A percentile compares a stretch with the other conserved stretches of the same genome.
These are phyloP conservation scores for Paraglomus brasilianum DNA, from an alignment of 192 early-diverging fungal genomes.

Conservation along the genomic window DNA sequence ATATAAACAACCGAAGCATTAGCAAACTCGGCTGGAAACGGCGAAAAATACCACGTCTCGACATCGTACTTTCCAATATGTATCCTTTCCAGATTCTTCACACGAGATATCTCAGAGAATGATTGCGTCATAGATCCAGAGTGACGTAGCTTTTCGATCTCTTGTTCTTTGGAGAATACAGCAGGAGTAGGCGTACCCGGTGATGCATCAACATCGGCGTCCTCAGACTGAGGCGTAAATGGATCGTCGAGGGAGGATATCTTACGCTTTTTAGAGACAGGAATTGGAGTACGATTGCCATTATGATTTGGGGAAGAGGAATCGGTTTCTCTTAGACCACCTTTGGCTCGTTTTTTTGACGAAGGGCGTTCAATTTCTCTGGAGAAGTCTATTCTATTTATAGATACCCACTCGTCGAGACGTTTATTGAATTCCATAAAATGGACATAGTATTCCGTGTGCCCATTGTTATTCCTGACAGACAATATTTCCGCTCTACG, in stretches of 20 bases:
- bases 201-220: conserved; percentile 10
- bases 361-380: conserved; percentile 65
- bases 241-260: conserved; percentile 45
- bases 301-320: conserved; percentile 38
- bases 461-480: conserved; percentile 54
- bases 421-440: conserved; percentile 98
- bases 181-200: conserved; percentile 4
- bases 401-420: conserved; percentile 91
- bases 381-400: conserved; percentile 62
- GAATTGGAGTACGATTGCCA: conserved; percentile 34
- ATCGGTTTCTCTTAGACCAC: conserved; percentile 35
- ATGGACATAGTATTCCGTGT: conserved; percentile 90
- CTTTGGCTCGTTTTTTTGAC: conserved; percentile 62
- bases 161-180: conserved; percentile 89
- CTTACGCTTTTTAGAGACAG: conserved; percentile 50
- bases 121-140: conserved; percentile 97
- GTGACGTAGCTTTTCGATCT: conserved; percentile 92
- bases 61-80: conserved; percentile 90
- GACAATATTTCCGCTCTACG: conserved; percentile 87
- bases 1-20: conserved; percentile 80
- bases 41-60: conserved; percentile 99
- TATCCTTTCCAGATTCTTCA: conserved; percentile 94
- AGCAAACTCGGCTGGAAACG: conserved; percentile 89
- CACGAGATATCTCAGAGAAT: conserved; percentile 86
- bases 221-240: conserved; percentile 4